Evolutionary conservation across 352 stramenopile genomes (phyloP), one percentile per base, ranked within the genome.

Genomic region (Pythium sp.): DNA sequence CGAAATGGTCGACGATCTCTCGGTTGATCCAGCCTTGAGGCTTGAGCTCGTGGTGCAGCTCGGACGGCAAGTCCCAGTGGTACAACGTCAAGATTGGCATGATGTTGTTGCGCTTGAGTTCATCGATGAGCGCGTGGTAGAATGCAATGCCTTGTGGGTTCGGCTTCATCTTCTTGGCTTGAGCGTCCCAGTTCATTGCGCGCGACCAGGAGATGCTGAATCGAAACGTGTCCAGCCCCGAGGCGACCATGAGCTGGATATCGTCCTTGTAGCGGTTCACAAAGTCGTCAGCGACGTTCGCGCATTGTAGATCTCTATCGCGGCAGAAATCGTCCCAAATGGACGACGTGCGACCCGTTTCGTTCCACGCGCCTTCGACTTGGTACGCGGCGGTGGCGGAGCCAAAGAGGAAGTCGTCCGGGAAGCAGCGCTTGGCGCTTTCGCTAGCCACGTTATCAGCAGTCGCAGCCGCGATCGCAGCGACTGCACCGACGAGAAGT

Each of bases 281-380:
- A 68, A 98, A 96, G 78, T 99, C 95, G 77, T 95, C 96, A 6
- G 93, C 94, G 20, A 98, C 79, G 72, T 98, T 90, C 34, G 94
- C 96, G 22, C 77, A 97, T 36, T 94, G 81, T 26, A 88, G 64
- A 61, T 18, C 92, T 76, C 28, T 81, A 15, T 78, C 76, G 41
- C 80, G 80, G 55, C 87, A 97, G 70, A 93, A 99, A 24, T 87
- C 90, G 81, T 99, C 96, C 97, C 97, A 99, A 60, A 98, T 98
- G 53, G 79, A 87, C 26, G 75, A 64, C 43, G 89, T 92, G 11
- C 92, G 79, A 7, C 92, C 90, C 6, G 78, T 87, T 58, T 90
- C 83, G 57, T 97, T 85, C 63, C 79, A 84, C 3, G 81, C 94
- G 24, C 95, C 96, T 81, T 99, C 96, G 38, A 98, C 86, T 80